Conservation (phyloP, 2,329 filamentous ascomycete species). For the Ceratocystis albifundus region DNA sequence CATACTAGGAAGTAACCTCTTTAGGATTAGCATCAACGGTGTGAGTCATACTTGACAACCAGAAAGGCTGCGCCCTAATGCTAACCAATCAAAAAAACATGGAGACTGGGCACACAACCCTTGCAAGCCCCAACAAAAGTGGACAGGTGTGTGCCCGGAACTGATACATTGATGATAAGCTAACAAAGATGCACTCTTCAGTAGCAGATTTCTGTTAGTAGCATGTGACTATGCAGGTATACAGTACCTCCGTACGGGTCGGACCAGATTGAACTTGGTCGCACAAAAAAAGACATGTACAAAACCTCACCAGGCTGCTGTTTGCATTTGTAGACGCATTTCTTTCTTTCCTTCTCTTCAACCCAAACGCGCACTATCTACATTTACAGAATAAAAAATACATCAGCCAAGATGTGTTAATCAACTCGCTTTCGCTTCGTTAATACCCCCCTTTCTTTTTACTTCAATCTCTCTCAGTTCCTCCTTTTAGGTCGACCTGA, state of each 20-base stretch:
- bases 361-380: slow-evolving; percentile 3
- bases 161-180: neutral
- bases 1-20: neutral
- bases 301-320: neutral
- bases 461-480: slow-evolving; percentile 26
- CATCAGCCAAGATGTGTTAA: slow-evolving; percentile 48
- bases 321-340: neutral
- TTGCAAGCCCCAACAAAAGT: neutral
- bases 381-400: slow-evolving; percentile 20
- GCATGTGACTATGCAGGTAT: neutral
- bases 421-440: slow-evolving; percentile 31
- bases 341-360: neutral
- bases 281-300: neutral
- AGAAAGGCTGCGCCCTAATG: slow-evolving; percentile 5
- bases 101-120: slow-evolving; percentile 6
- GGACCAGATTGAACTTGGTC: neutral
- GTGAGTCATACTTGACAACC: slow-evolving; percentile 15
- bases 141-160: neutral
- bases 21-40: slow-evolving; percentile 2
- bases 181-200: neutral
- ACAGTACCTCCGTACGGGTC: neutral
- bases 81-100: neutral
- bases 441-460: neutral
- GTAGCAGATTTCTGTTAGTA: neutral
- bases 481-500: slow-evolving; percentile 55